phyloP scores from a whole-genome alignment of 495 filamentous ascomycete species.

The Physcia stellaris region DNA sequence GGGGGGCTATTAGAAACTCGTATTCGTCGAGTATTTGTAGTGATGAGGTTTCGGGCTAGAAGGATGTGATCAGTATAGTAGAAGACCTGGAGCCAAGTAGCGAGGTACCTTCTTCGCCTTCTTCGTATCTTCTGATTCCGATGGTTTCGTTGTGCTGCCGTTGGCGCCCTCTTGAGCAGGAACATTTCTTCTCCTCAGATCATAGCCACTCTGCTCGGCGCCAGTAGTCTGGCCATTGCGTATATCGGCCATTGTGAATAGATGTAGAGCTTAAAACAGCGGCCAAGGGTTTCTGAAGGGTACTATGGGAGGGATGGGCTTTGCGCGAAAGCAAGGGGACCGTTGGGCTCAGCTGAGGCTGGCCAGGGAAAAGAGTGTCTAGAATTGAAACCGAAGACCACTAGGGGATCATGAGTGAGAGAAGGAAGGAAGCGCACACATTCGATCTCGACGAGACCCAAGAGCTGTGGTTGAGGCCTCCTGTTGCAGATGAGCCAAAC shows the following conservation, averaged over 20 bases:
- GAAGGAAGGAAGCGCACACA: too few relatives aligned
- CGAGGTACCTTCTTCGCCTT: slow-evolving; percentile 49
- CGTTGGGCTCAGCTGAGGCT: too few relatives aligned
- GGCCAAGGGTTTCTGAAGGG: too few relatives aligned
- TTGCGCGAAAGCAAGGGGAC: too few relatives aligned
- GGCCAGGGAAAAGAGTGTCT: too few relatives aligned
- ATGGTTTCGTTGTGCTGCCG: slow-evolving; percentile 19
- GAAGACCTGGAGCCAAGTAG: not conserved
- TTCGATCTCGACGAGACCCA: too few relatives aligned
- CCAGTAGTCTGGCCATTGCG: slow-evolving; percentile 49
- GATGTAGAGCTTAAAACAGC: too few relatives aligned
- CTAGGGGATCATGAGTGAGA: too few relatives aligned
- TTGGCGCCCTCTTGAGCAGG: slow-evolving; percentile 32
- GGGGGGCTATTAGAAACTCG: slow-evolving; percentile 77
- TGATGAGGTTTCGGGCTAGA: slow-evolving; percentile 6
- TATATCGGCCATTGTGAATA: slow-evolving; percentile 41
- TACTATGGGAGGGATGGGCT: too few relatives aligned
- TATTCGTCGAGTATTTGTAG: slow-evolving; percentile 50
- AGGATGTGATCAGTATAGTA: not conserved
- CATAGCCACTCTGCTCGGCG: slow-evolving; percentile 44
- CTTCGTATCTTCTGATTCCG: slow-evolving; percentile 43
- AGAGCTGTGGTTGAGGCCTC: too few relatives aligned
- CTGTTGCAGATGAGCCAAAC: too few relatives aligned
- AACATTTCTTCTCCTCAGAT: slow-evolving; percentile 64
- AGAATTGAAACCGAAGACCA: too few relatives aligned